Conservation (phyloP, 1,139 yeast genomes). For the Yamadazyma triangularis region DNA sequence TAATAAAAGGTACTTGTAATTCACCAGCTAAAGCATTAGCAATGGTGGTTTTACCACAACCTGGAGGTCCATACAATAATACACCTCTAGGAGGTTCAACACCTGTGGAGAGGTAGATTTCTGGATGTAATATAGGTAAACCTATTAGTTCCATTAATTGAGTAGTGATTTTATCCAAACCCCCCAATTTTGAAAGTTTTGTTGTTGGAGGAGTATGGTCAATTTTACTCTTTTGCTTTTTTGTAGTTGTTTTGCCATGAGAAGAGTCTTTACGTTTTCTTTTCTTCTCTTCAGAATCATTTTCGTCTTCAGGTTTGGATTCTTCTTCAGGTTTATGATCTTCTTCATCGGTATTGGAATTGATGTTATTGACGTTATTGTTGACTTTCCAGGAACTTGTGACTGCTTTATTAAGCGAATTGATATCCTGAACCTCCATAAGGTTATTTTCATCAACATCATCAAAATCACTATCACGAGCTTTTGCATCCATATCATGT, state of each 20-base stretch:
- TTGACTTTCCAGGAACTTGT: conserved; percentile 78
- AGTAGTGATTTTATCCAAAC: conserved; percentile 76
- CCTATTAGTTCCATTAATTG: conserved; percentile 89
- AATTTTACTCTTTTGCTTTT: conserved; percentile 37
- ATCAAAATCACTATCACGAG: conserved; percentile 23
- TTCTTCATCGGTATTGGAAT: no score
- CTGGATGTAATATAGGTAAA: conserved; percentile 90
- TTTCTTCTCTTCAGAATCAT: conserved; percentile 13
- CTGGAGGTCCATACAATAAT: conserved; percentile 94
- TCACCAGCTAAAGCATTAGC: conserved; percentile 97
- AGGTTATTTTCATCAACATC: conserved; percentile 46
- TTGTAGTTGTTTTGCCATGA: conserved; percentile 12
- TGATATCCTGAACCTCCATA: conserved; percentile 58
- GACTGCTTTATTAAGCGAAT: conserved; percentile 71
- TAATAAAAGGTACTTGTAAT: conserved; percentile 85
- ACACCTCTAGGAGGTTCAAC: conserved; percentile 98
- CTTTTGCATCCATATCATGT: conserved; percentile 24
- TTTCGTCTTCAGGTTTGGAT: no score
- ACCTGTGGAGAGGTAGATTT: conserved; percentile 80
- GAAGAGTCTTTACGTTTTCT: conserved; percentile 29
- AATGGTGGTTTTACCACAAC: conserved; percentile 95
- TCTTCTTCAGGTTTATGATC: no score
- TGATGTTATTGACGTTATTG: conserved; percentile 8
- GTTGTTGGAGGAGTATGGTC: conserved; percentile 71
- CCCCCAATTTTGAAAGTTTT: conserved; percentile 75